Percentiles rank a stretch among this genome's conserved stretches.
These are phyloP conservation scores for Talaromyces adpressus DNA, from an alignment of 495 filamentous ascomycete species.

Conservation along the genomic window DNA sequence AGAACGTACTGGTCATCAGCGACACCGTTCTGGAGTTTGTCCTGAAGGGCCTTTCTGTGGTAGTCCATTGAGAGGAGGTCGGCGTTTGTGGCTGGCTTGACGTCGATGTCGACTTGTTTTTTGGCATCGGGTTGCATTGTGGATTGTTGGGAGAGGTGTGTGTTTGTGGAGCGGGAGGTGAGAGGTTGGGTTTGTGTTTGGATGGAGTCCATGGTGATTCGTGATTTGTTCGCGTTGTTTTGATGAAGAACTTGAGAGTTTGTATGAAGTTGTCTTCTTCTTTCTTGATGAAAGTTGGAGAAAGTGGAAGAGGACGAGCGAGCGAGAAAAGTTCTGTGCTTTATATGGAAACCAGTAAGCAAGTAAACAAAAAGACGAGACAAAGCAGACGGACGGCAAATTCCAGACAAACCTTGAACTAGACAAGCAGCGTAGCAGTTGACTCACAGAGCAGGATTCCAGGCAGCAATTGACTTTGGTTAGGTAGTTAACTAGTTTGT, in stretches of 20 bases:
- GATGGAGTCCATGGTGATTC: neutral
- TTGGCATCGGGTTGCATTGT: constrained; percentile 8
- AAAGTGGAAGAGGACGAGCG: neutral
- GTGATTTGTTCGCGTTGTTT: neutral
- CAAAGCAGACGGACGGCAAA: neutral
- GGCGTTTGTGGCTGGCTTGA: neutral
- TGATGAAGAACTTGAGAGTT: neutral
- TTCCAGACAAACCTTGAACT: neutral
- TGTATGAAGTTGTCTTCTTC: neutral
- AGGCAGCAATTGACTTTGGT: neutral
- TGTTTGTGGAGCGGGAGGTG: constrained; percentile 38
- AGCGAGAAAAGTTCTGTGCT: neutral
- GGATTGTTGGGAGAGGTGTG: constrained; percentile 21
- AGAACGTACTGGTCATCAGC: constrained; percentile 56
- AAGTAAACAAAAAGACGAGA: neutral
- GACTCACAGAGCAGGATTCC: neutral
- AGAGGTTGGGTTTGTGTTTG: constrained; percentile 31
- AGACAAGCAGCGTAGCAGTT: neutral
- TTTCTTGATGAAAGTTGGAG: neutral
- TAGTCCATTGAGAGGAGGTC: constrained; percentile 58
- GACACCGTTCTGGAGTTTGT: constrained; percentile 47
- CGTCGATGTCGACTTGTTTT: constrained; percentile 23
- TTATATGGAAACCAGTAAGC: neutral
- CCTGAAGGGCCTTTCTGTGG: constrained; percentile 70
- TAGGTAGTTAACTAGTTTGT: too few species aligned